Conservation (phyloP, 768 basidiomycete species). For the Tulasnella sp. region DNA sequence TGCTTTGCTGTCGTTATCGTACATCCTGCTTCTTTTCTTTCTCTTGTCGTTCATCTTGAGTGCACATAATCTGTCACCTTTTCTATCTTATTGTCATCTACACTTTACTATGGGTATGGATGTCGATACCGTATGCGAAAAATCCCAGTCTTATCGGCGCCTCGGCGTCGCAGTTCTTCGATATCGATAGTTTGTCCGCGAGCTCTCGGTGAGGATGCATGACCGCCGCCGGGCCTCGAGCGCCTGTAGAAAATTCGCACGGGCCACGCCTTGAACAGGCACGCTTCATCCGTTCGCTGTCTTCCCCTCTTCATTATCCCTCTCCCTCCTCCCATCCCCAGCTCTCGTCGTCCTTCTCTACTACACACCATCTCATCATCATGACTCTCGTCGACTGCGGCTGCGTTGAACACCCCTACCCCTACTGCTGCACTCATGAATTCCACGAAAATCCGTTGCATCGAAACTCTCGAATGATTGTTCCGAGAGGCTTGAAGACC, state of each 20-base stretch:
- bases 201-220: neutral
- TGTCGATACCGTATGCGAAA: slow-evolving; percentile 2
- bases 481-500: neutral
- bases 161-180: neutral
- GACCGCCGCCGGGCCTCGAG: neutral
- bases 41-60: neutral
- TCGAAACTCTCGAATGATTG: neutral
- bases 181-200: neutral
- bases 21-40: neutral
- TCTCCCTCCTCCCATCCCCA: neutral
- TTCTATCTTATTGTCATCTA: slow-evolving; percentile 5
- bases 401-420: neutral
- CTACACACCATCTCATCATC: neutral
- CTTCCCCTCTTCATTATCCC: neutral
- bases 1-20: neutral
- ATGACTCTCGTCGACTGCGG: neutral
- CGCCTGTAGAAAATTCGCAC: neutral
- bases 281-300: neutral
- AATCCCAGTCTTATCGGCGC: slow-evolving; percentile 1
- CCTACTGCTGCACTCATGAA: neutral
- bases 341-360: neutral
- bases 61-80: neutral
- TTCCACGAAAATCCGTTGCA: neutral
- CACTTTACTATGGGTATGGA: neutral
- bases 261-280: slow-evolving; percentile 1